phyloP scores from a whole-genome alignment of 2,329 filamentous ascomycete genomes.

The Fusarium buharicum region DNA sequence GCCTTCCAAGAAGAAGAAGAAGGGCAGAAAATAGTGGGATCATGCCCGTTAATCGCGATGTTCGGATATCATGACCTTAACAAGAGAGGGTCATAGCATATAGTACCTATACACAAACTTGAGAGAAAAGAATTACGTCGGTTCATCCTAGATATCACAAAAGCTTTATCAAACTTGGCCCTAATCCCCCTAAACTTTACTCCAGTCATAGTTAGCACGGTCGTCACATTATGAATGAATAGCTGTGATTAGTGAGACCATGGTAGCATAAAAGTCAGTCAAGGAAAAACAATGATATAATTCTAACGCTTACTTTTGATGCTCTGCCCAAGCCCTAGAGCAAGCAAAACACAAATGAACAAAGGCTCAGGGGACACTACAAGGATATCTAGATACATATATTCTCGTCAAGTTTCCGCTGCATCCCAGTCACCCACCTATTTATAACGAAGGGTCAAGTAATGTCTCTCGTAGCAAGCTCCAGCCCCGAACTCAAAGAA shows the following conservation, averaged over 20 bases:
- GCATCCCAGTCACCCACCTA: neutral
- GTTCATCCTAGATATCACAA: neutral
- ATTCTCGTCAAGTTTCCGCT: slow-evolving; percentile 25
- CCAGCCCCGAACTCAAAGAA: slow-evolving; percentile 35
- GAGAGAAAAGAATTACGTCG: neutral
- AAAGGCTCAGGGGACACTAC: slow-evolving; percentile 29
- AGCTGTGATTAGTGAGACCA: no score
- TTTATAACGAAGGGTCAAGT: slow-evolving; percentile 25
- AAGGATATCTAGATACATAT: slow-evolving; percentile 44
- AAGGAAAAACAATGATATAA: slow-evolving; percentile 24
- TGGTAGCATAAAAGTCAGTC: neutral
- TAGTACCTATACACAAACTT: neutral
- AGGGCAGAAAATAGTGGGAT: slow-evolving; percentile 62
- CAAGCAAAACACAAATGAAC: slow-evolving; percentile 33
- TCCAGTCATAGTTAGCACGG: no score
- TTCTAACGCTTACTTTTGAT: slow-evolving; percentile 44
- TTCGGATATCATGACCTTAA: neutral
- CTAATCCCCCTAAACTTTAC: no score
- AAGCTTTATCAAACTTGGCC: no score
- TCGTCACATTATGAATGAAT: no score
- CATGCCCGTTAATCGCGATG: neutral
- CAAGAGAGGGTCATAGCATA: slow-evolving; percentile 3
- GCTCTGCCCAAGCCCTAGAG: slow-evolving; percentile 29
- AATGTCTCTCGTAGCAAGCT: slow-evolving; percentile 20
- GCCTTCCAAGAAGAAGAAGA: slow-evolving; percentile 61